Evolutionary conservation across 2,329 filamentous ascomycete genomes (phyloP).

Genomic region (Neopestalotiopsis sp.): DNA sequence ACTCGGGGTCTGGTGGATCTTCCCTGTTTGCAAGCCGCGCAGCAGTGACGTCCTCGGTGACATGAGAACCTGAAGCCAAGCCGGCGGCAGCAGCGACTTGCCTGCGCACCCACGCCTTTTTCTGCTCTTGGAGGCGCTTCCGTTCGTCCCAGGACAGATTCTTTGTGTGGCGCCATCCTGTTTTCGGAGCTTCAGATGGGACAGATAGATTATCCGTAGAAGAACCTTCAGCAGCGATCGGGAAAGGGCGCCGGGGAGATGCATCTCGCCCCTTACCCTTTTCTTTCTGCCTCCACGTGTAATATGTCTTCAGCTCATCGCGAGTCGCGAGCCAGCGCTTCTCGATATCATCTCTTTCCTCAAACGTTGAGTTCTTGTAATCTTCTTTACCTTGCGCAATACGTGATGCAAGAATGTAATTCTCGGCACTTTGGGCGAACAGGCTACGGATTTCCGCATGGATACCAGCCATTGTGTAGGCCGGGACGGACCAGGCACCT

Average conservation of each 20-base stretch:
- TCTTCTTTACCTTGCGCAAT: conserved; percentile 78
- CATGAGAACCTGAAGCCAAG: conserved; percentile 23
- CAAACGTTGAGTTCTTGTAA: conserved; percentile 54
- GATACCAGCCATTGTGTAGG: conserved; percentile 82
- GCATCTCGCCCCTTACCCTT: conserved; percentile 42
- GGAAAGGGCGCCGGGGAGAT: conserved; percentile 25
- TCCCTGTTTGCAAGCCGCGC: conserved; percentile 21
- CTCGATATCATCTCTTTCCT: conserved; percentile 70
- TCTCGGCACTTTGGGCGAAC: conserved; percentile 74
- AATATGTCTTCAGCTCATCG: conserved; percentile 65
- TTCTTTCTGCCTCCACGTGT: conserved; percentile 56
- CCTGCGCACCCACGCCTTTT: conserved; percentile 47
- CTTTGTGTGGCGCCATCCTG: conserved; percentile 56
- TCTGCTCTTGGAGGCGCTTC: conserved; percentile 55
- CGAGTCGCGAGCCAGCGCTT: conserved; percentile 67
- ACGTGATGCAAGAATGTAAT: conserved; percentile 80
- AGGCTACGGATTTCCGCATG: conserved; percentile 77
- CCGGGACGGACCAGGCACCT: conserved; percentile 74
- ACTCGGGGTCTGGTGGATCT: conserved; percentile 58
- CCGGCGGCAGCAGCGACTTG: conserved; percentile 32
- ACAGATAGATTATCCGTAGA: conserved; percentile 22
- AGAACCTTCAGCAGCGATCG: conserved; percentile 26
- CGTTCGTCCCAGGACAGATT: conserved; percentile 56
- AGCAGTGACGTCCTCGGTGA: conserved; percentile 27
- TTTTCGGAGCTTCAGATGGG: conserved; percentile 38